Evolutionary conservation across 805 yeast genomes (phyloP).

Genomic region (Spathaspora boniae): DNA sequence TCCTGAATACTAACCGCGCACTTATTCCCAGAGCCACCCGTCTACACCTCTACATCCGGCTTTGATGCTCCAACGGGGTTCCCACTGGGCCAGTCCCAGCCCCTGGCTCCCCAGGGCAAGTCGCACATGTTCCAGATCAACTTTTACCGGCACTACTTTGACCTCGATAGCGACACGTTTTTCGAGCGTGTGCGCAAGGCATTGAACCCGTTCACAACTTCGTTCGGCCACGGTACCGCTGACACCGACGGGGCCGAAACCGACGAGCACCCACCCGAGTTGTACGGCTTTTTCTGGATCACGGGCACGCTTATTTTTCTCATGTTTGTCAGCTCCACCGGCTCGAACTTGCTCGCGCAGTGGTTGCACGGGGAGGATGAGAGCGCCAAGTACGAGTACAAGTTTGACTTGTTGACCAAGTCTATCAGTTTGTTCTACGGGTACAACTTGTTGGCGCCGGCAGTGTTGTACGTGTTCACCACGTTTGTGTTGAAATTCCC

Average conservation of each 20-base stretch:
- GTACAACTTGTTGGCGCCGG: conserved; percentile 68
- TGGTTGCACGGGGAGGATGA: conserved; percentile 42
- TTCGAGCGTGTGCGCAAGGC: conserved; percentile 50
- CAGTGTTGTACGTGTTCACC: conserved; percentile 47
- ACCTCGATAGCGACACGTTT: conserved; percentile 65
- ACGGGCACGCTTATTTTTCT: conserved; percentile 75
- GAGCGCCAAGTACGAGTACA: conserved; percentile 50
- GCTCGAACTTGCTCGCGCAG: conserved; percentile 61
- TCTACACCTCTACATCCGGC: background rate
- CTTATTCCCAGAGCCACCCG: background rate
- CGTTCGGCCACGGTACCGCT: conserved; percentile 5
- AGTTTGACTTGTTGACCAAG: conserved; percentile 59
- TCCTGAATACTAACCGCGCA: background rate
- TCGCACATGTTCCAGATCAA: conserved; percentile 52
- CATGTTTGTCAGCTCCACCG: conserved; percentile 71
- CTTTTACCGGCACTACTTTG: conserved; percentile 65
- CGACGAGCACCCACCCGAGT: conserved; percentile 49
- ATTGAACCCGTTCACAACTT: conserved; percentile 47
- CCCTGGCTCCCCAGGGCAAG: conserved; percentile 4
- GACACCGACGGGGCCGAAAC: conserved; percentile 16
- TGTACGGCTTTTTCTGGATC: conserved; percentile 90
- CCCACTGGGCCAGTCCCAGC: background rate
- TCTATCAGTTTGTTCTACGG: conserved; percentile 73
- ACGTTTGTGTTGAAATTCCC: conserved; percentile 53
- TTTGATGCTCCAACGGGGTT: background rate